phyloP scores from a whole-genome alignment of 2,329 filamentous ascomycete species.

The Fusarium miscanthi region DNA sequence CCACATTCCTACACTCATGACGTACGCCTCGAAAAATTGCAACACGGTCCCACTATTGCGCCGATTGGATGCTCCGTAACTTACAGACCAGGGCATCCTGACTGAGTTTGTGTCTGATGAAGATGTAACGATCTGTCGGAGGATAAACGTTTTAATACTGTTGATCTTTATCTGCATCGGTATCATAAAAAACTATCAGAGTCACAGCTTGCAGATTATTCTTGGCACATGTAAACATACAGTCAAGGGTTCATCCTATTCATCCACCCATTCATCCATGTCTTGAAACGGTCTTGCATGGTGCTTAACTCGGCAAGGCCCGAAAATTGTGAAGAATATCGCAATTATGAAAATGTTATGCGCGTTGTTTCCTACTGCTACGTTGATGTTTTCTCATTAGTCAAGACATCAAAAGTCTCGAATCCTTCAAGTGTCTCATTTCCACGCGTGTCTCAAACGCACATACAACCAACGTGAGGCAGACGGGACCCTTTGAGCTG shows the following conservation, averaged over 20 bases:
- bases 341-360: constrained; percentile 11
- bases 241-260: background rate
- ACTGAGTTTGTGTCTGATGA: background rate
- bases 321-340: constrained; percentile 13
- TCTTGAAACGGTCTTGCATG: constrained; percentile 31
- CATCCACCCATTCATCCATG: constrained; percentile 12
- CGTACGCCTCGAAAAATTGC: constrained; percentile 26
- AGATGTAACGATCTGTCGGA: background rate
- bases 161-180: constrained; percentile 23
- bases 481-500: background rate
- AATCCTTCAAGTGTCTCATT: constrained; percentile 25
- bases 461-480: constrained; percentile 9
- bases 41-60: constrained; percentile 19
- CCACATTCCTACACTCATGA: constrained; percentile 33
- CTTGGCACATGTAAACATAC: constrained; percentile 30
- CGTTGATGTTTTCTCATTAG: constrained; percentile 5
- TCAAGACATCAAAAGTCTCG: constrained; percentile 8
- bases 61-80: constrained; percentile 25
- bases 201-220: constrained; percentile 2
- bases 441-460: constrained; percentile 28
- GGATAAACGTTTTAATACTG: background rate
- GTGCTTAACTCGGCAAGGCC: constrained; percentile 24
- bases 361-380: background rate
- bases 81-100: background rate
- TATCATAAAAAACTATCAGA: constrained; percentile 1